phyloP scores from a whole-genome alignment of 495 filamentous ascomycete species.

The Penicillium desertorum region DNA sequence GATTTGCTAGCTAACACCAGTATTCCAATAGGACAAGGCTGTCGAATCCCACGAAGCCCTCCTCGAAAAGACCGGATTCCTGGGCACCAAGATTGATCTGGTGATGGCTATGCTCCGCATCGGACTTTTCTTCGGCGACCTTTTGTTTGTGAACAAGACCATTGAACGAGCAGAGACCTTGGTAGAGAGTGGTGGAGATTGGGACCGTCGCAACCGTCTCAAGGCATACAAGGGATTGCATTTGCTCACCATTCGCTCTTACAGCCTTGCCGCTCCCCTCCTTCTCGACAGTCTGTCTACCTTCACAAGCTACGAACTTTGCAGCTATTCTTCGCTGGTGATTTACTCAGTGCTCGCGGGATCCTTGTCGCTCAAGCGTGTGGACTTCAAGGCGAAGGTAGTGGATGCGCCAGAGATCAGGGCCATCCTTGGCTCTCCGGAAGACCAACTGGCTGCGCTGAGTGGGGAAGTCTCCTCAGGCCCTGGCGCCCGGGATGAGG shows the following conservation, averaged over 20 bases:
- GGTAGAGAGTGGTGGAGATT: slow-evolving; percentile 93
- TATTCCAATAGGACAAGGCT: slow-evolving; percentile 73
- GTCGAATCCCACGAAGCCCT: slow-evolving; percentile 87
- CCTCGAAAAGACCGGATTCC: slow-evolving; percentile 87
- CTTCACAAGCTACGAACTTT: slow-evolving; percentile 98
- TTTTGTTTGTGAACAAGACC: slow-evolving; percentile 84
- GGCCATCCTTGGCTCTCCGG: slow-evolving; percentile 86
- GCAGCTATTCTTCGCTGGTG: slow-evolving; percentile 89
- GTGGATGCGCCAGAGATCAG: slow-evolving; percentile 97
- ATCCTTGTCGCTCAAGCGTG: slow-evolving; percentile 88
- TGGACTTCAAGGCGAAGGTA: slow-evolving; percentile 98
- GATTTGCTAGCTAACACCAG: slow-evolving; percentile 15
- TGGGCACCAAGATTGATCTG: slow-evolving; percentile 95
- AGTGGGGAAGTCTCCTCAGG: slow-evolving; percentile 73
- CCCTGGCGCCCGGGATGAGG: slow-evolving; percentile 72
- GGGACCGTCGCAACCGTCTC: slow-evolving; percentile 94
- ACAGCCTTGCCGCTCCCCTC: slow-evolving; percentile 84
- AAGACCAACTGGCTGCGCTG: slow-evolving; percentile 80
- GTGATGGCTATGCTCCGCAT: slow-evolving; percentile 94
- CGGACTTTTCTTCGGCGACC: slow-evolving; percentile 92
- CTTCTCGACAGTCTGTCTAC: slow-evolving; percentile 95
- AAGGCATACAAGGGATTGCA: slow-evolving; percentile 98
- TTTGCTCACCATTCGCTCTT: slow-evolving; percentile 85
- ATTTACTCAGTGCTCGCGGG: slow-evolving; percentile 95
- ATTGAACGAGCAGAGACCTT: slow-evolving; percentile 86